A percentile compares a stretch with the other conserved stretches of the same genome.
These are phyloP conservation scores for Penicillium taxi DNA, from an alignment of 495 filamentous ascomycete species.

Conservation along the genomic window DNA sequence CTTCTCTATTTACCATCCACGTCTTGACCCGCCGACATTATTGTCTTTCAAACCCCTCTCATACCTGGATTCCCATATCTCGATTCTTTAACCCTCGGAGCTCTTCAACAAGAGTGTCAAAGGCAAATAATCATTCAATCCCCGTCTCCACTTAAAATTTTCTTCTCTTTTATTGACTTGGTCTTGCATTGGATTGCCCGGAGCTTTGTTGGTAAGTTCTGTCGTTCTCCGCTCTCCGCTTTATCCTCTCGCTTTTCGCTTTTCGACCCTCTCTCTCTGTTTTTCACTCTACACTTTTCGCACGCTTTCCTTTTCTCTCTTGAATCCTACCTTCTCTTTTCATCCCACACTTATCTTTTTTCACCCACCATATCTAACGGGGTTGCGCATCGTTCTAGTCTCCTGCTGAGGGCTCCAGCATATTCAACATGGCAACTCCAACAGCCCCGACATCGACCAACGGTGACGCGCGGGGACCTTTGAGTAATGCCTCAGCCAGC, in stretches of 20 bases:
- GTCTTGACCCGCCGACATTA: constrained; percentile 21
- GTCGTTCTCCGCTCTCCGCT: constrained; percentile 28
- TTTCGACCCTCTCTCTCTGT: neutral
- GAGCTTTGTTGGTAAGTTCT: constrained; percentile 29
- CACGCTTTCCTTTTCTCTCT: neutral
- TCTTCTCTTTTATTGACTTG: constrained; percentile 18
- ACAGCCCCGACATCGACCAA: constrained; percentile 30
- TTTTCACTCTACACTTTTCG: neutral
- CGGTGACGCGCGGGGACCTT: constrained; percentile 25
- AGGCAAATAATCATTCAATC: too few species aligned
- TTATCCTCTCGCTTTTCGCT: constrained; percentile 5
- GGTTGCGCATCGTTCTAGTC: constrained; percentile 4
- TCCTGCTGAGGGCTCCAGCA: constrained; percentile 14
- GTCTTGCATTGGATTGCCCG: constrained; percentile 16
- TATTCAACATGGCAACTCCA: constrained; percentile 29
- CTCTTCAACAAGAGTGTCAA: constrained; percentile 9
- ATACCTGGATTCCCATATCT: constrained; percentile 13
- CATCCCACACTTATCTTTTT: constrained; percentile 2
- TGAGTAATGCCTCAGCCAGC: constrained; percentile 17
- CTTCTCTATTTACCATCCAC: too few species aligned
- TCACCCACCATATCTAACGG: constrained; percentile 12
- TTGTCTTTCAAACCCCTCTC: constrained; percentile 21
- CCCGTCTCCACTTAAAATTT: too few species aligned
- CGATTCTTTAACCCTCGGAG: constrained; percentile 10
- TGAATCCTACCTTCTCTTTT: constrained; percentile 1